These are phyloP conservation scores for Batkoa obscura DNA, from an alignment of 371 early-diverging fungal genomes.

Conservation along the genomic window DNA sequence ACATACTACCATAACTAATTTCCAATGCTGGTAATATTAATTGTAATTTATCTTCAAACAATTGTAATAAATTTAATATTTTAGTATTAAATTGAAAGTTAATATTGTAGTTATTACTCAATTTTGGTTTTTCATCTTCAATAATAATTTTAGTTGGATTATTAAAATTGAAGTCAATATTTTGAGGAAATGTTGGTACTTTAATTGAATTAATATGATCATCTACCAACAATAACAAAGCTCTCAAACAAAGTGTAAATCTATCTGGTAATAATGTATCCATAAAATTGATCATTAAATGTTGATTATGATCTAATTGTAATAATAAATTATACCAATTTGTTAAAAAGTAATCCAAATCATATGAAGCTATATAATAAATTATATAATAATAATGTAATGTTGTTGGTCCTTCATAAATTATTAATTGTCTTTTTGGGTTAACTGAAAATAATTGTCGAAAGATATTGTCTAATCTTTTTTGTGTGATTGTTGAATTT, in stretches of 20 bases:
- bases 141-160: background rate
- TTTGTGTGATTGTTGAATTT: conserved; percentile 28
- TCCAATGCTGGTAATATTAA: conserved; percentile 31
- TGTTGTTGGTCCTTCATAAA: conserved; percentile 48
- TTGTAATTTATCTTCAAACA: conserved; percentile 29
- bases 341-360: conserved; percentile 60
- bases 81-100: conserved; percentile 4
- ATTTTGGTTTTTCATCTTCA: background rate
- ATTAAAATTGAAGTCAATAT: conserved; percentile 22
- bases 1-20: conserved; percentile 24
- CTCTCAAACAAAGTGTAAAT: conserved; percentile 48
- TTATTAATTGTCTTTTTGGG: conserved; percentile 35
- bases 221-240: conserved; percentile 45
- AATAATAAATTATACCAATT: conserved; percentile 45
- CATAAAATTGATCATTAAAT: conserved; percentile 12
- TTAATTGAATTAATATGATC: conserved; percentile 36
- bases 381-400: conserved; percentile 63
- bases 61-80: conserved; percentile 21
- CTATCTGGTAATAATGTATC: conserved; percentile 48
- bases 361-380: conserved; percentile 54
- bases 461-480: conserved; percentile 18
- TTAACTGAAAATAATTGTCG: conserved; percentile 26
- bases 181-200: conserved; percentile 31
- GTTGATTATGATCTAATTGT: conserved; percentile 21
- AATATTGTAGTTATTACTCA: background rate